Conservation (phyloP, 768 basidiomycete species). For the Dentipellis sp. region DNA sequence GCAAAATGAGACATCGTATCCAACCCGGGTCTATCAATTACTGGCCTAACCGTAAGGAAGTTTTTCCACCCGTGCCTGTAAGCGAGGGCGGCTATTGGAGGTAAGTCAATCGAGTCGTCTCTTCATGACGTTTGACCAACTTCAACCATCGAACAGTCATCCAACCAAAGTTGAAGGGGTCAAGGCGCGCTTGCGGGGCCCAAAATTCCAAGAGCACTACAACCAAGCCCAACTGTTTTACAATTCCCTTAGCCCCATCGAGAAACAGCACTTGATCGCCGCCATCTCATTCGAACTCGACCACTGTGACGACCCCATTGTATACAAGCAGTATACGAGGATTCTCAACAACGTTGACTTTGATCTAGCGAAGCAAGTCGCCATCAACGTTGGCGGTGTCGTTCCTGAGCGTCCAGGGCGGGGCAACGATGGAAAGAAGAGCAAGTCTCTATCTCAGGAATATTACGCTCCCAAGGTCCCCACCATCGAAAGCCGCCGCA, state of each 20-base stretch:
- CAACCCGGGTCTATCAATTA: constrained; percentile 59
- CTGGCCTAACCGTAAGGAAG: constrained; percentile 66
- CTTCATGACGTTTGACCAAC: background rate
- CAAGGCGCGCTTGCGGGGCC: constrained; percentile 51
- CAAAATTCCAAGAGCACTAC: constrained; percentile 76
- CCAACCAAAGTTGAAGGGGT: constrained; percentile 42
- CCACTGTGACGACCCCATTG: constrained; percentile 69
- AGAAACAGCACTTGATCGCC: constrained; percentile 60
- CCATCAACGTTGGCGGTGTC: constrained; percentile 51
- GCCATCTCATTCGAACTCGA: constrained; percentile 80
- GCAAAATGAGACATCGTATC: constrained; percentile 47
- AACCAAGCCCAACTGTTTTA: constrained; percentile 73
- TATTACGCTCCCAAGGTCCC: constrained; percentile 45
- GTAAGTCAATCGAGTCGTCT: constrained; percentile 18
- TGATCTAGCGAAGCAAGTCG: constrained; percentile 62
- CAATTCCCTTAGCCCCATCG: constrained; percentile 64
- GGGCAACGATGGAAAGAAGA: constrained; percentile 48
- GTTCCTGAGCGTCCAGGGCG: constrained; percentile 43
- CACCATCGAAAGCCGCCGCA: constrained; percentile 55
- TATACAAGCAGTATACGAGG: constrained; percentile 60
- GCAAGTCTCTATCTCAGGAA: constrained; percentile 49
- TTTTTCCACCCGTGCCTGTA: constrained; percentile 37
- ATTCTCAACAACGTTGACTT: constrained; percentile 67
- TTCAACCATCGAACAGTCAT: constrained; percentile 25
- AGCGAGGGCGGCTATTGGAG: constrained; percentile 49